Conservation (phyloP, 2,329 filamentous ascomycete species). For the Fusarium tuaranense region DNA sequence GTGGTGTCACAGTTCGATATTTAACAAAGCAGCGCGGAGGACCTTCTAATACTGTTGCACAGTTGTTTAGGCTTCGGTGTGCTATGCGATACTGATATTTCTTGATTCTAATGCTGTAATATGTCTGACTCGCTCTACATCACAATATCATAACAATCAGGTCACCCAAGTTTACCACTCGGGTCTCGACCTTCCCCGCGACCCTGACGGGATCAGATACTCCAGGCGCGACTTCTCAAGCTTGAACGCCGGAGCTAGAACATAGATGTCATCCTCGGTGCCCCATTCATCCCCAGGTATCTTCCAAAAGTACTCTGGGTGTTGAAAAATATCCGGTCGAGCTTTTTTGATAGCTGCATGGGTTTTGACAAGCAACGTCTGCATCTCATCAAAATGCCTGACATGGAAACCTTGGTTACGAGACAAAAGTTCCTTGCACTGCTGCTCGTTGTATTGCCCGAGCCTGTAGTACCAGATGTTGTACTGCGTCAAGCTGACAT, state of each 20-base stretch:
- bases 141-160: too few species aligned
- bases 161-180: not conserved
- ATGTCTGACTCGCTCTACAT: not conserved
- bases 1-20: rapidly evolving
- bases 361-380: constrained; percentile 8
- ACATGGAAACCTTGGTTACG: constrained; percentile 29
- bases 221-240: not conserved
- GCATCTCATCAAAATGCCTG: constrained; percentile 41
- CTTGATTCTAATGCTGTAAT: not conserved
- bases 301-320: constrained; percentile 17
- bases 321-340: constrained; percentile 8
- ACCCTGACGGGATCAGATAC: not conserved
- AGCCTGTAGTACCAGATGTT: constrained; percentile 43
- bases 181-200: not conserved
- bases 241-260: constrained; percentile 19
- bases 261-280: constrained; percentile 1
- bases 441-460: constrained; percentile 31
- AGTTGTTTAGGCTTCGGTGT: not conserved
- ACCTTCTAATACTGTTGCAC: not conserved
- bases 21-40: not conserved
- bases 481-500: constrained; percentile 44
- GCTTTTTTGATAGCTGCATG: constrained; percentile 13
- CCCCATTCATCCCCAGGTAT: constrained; percentile 24
- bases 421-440: constrained; percentile 20
- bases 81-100: not conserved